phyloP scores from a whole-genome alignment of 1,284 basidiomycete species.

The Rhodotorula sp. region DNA sequence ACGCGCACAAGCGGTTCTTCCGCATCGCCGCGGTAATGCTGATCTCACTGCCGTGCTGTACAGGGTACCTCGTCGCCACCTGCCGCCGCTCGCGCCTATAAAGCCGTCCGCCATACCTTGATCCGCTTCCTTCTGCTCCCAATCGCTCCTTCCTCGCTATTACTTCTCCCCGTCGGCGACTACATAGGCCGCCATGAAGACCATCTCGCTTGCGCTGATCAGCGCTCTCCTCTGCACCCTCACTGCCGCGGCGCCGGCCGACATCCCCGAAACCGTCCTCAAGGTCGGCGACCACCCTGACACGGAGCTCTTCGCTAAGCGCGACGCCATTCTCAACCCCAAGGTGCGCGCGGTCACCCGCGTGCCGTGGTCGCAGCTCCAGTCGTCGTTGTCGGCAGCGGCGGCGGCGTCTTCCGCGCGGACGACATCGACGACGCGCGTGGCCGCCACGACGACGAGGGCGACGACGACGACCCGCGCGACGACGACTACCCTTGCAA shows the following conservation, averaged over 20 bases:
- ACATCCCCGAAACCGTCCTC: neutral
- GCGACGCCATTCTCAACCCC: neutral
- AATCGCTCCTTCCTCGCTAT: neutral
- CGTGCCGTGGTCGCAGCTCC: neutral
- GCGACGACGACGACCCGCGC: neutral
- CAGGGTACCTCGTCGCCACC: neutral
- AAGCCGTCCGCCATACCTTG: neutral
- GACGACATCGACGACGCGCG: neutral
- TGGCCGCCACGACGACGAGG: neutral
- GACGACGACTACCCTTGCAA: neutral
- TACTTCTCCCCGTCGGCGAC: neutral
- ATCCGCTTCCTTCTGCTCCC: neutral
- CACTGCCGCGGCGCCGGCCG: neutral
- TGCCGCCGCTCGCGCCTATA: neutral
- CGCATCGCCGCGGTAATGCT: neutral
- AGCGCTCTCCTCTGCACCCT: neutral
- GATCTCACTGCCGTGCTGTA: neutral
- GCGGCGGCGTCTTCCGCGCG: neutral
- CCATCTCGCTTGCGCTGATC: neutral
- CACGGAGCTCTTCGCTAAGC: neutral
- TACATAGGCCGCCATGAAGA: neutral
- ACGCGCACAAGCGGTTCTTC: neutral
- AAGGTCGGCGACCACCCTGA: constrained; percentile 9
- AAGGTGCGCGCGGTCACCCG: neutral
- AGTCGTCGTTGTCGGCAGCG: neutral